phyloP scores from a whole-genome alignment of 345 rosid genomes.

The Kandelia obovata region DNA sequence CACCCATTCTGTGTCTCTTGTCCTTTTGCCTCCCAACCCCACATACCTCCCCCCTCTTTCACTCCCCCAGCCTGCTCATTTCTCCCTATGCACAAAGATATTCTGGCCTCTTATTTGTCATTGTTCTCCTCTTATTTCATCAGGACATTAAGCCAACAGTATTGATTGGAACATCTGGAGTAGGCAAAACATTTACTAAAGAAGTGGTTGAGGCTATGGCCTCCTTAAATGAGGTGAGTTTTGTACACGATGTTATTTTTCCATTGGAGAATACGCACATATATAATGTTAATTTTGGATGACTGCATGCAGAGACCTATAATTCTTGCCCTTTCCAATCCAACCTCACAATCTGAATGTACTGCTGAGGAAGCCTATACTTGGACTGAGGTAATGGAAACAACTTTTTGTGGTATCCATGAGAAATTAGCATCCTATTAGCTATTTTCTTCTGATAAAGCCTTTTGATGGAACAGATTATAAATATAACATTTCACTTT shows the following conservation, averaged over 20 bases:
- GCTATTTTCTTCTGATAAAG: background rate
- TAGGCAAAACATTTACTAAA: constrained; percentile 80
- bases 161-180: constrained; percentile 92
- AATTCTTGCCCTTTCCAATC: constrained; percentile 89
- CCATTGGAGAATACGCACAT: constrained; percentile 4
- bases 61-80: background rate
- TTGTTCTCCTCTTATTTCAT: constrained; percentile 7
- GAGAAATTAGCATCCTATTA: background rate
- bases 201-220: constrained; percentile 91
- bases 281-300: constrained; percentile 5
- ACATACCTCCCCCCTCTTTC: background rate
- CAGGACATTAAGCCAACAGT: constrained; percentile 91
- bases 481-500: background rate
- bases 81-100: background rate
- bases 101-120: constrained; percentile 9
- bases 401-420: background rate
- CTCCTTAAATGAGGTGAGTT: constrained; percentile 63
- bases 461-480: background rate
- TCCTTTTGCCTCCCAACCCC: constrained; percentile 16
- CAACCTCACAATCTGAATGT: constrained; percentile 96
- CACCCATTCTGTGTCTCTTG: constrained; percentile 2
- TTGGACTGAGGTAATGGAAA: constrained; percentile 74
- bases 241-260: constrained; percentile 4
- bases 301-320: constrained; percentile 66
- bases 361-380: constrained; percentile 93